Conservation (phyloP, 2,329 filamentous ascomycete genomes). For the Aphanocladium album region DNA sequence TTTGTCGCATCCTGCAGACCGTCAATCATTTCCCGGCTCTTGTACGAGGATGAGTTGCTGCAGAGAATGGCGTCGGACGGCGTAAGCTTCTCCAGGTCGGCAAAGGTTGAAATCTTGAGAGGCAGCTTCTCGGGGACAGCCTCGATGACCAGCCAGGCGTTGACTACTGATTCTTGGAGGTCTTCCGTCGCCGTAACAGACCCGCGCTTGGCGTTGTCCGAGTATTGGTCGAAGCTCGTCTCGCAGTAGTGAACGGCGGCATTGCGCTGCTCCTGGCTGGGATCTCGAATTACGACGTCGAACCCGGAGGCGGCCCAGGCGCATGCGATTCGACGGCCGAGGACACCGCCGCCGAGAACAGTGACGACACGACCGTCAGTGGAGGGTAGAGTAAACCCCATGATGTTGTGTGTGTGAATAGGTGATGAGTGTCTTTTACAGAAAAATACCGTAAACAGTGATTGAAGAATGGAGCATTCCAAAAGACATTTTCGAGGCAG, state of each 20-base stretch:
- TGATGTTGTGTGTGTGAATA: slow-evolving; percentile 3
- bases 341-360: slow-evolving; percentile 37
- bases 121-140: slow-evolving; percentile 46
- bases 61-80: slow-evolving; percentile 43
- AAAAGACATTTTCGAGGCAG: background rate
- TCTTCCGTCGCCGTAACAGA: slow-evolving; percentile 28
- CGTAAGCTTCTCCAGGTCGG: slow-evolving; percentile 37
- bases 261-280: slow-evolving; percentile 29
- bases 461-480: background rate
- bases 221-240: slow-evolving; percentile 28
- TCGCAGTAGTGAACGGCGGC: slow-evolving; percentile 36
- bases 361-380: slow-evolving; percentile 27
- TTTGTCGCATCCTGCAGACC: slow-evolving; percentile 34
- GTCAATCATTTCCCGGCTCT: slow-evolving; percentile 42
- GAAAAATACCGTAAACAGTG: background rate
- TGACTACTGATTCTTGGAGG: slow-evolving; percentile 33
- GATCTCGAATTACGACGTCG: slow-evolving; percentile 39
- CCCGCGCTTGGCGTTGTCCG: slow-evolving; percentile 22
- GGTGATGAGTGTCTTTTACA: background rate
- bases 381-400: slow-evolving; percentile 19
- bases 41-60: slow-evolving; percentile 49
- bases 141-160: slow-evolving; percentile 51
- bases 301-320: slow-evolving; percentile 38
- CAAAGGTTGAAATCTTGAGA: slow-evolving; percentile 44
- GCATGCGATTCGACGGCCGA: slow-evolving; percentile 37